These are phyloP conservation scores for Fusarium sp. DNA, from an alignment of 2,329 filamentous ascomycete genomes.

Conservation along the genomic window DNA sequence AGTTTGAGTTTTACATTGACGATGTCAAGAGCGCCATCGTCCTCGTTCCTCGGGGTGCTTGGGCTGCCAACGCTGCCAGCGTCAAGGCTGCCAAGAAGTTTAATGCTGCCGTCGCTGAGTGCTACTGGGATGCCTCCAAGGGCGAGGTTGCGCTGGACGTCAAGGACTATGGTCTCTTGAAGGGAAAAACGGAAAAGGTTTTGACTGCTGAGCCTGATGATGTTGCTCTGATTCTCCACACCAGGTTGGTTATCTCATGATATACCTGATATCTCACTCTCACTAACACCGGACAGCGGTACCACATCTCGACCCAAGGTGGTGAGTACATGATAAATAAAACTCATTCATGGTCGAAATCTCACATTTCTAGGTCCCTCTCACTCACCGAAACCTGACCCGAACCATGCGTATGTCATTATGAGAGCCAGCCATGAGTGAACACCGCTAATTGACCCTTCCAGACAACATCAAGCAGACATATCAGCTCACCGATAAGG, in stretches of 20 bases:
- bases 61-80: constrained; percentile 74
- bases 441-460: constrained; percentile 39
- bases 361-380: constrained; percentile 68
- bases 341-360: neutral
- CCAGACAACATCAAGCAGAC: constrained; percentile 81
- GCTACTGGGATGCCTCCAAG: constrained; percentile 77
- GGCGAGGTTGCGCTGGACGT: constrained; percentile 80
- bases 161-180: constrained; percentile 78
- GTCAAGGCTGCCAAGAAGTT: constrained; percentile 84
- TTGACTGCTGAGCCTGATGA: constrained; percentile 76
- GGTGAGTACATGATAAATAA: constrained; percentile 57
- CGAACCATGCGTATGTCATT: constrained; percentile 75
- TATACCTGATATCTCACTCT: constrained; percentile 37
- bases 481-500: constrained; percentile 76
- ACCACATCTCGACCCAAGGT: constrained; percentile 90
- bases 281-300: constrained; percentile 60
- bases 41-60: constrained; percentile 79
- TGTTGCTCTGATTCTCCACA: constrained; percentile 84
- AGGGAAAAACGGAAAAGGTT: constrained; percentile 56
- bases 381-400: constrained; percentile 84
- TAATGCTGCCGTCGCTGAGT: constrained; percentile 87
- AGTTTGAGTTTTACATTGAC: constrained; percentile 93
- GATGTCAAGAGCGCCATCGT: constrained; percentile 85
- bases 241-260: constrained; percentile 58
- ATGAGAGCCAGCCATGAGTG: neutral